These are phyloP conservation scores for Debaryomyces psychrophilus DNA, from an alignment of 1,139 yeast species.

Conservation along the genomic window DNA sequence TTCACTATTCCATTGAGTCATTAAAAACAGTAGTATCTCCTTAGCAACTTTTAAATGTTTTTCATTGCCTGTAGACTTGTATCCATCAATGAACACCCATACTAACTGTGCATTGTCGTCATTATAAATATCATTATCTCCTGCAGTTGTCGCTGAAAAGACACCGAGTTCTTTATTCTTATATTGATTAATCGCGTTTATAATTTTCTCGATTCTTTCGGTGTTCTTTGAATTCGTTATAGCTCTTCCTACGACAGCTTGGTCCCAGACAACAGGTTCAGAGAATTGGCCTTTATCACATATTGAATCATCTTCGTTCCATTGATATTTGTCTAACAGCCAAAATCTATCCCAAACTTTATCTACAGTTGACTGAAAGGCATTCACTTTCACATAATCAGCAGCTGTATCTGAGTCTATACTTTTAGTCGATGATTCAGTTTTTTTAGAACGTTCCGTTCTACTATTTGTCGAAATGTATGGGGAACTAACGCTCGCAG, in stretches of 20 bases:
- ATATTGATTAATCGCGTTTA: conserved; percentile 22
- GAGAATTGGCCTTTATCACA: conserved; percentile 16
- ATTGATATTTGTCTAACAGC: conserved; percentile 18
- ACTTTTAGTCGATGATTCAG: background rate
- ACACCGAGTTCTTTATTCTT: conserved; percentile 27
- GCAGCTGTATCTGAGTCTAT: background rate
- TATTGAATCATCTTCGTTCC: conserved; percentile 25
- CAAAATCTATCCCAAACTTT: conserved; percentile 29
- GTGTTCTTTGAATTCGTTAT: conserved; percentile 19
- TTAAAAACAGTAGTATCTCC: conserved; percentile 19
- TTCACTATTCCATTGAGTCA: conserved; percentile 20
- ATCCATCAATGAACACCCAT: conserved; percentile 37
- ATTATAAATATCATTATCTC: conserved; percentile 33
- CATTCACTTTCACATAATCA: conserved; percentile 15
- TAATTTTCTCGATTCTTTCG: conserved; percentile 16
- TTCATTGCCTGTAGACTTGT: conserved; percentile 18
- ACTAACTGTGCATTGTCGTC: conserved; percentile 41
- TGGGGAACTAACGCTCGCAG: conserved; percentile 7
- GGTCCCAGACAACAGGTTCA: conserved; percentile 28
- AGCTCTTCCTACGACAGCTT: conserved; percentile 32
- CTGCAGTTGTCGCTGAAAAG: conserved; percentile 36
- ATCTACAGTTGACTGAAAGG: conserved; percentile 17
- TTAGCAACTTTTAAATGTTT: conserved; percentile 20
- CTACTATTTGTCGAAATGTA: background rate
- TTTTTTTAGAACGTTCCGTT: background rate